Percentiles rank a stretch among this genome's conserved stretches.
Conservation (phyloP, 2,329 filamentous ascomycete species). For the Fusarium bactridioides region DNA sequence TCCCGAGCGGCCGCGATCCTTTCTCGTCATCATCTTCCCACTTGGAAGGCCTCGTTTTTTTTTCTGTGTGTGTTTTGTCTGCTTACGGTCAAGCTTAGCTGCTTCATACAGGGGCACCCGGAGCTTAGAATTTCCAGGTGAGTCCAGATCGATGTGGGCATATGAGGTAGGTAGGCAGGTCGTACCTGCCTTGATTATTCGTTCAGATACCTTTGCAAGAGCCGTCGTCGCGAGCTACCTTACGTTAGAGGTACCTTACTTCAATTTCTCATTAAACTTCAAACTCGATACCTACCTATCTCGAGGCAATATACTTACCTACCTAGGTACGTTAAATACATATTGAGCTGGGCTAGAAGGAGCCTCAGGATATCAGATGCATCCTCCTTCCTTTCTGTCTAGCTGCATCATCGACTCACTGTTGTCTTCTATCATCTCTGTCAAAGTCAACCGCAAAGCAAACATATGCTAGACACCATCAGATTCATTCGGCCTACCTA, state of each 20-base stretch:
- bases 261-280: background rate
- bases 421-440: background rate
- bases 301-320: background rate
- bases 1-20: conserved; percentile 16
- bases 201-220: conserved; percentile 9
- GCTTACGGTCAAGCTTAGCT: background rate
- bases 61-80: background rate
- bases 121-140: background rate
- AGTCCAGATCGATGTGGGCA: conserved; percentile 5
- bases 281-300: background rate
- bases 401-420: background rate
- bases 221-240: conserved; percentile 6
- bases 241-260: background rate
- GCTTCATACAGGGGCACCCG: conserved; percentile 9
- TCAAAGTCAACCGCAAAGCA: background rate
- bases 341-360: background rate
- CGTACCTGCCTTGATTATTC: background rate
- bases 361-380: conserved; percentile 7
- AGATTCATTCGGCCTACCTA: conserved; percentile 18
- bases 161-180: background rate
- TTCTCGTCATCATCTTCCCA: conserved; percentile 26
- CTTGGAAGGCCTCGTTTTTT: conserved; percentile 33
- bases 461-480: conserved; percentile 11
- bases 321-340: background rate
- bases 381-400: conserved; percentile 16